These are phyloP conservation scores for Rutstroemia sp. DNA, from an alignment of 2,329 filamentous ascomycete genomes.

Conservation along the genomic window DNA sequence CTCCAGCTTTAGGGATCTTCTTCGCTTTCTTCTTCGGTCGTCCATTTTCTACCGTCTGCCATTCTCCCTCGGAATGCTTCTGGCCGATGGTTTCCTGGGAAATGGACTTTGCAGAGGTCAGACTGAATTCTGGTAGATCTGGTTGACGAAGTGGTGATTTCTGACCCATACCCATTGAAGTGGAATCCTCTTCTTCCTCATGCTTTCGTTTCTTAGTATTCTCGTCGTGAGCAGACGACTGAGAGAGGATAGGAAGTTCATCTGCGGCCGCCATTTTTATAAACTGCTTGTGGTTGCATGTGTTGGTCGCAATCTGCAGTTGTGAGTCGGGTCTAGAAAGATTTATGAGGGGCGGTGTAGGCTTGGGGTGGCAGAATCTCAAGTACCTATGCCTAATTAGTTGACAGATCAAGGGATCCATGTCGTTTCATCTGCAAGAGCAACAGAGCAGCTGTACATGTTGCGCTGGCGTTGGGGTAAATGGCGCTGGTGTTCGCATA, in stretches of 20 bases:
- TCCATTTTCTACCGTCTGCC: slow-evolving; percentile 44
- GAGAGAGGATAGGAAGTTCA: slow-evolving; percentile 24
- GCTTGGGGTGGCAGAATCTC: background rate
- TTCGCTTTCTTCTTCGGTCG: slow-evolving; percentile 51
- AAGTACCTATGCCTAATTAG: background rate
- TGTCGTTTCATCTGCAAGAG: background rate
- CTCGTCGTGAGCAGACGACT: slow-evolving; percentile 17
- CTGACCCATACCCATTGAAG: slow-evolving; percentile 16
- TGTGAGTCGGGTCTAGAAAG: background rate
- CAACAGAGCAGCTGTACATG: too few relatives aligned
- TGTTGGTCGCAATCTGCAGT: slow-evolving; percentile 1
- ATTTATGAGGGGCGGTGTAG: background rate
- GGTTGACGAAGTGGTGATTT: slow-evolving; percentile 21
- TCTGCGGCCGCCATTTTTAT: slow-evolving; percentile 3
- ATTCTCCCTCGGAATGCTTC: slow-evolving; percentile 30
- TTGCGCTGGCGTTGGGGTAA: background rate
- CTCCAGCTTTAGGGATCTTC: slow-evolving; percentile 49
- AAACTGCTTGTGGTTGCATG: background rate
- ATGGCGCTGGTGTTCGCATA: background rate
- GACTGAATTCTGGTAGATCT: slow-evolving; percentile 29
- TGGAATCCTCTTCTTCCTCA: slow-evolving; percentile 15
- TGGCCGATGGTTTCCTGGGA: slow-evolving; percentile 14
- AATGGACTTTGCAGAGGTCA: slow-evolving; percentile 21
- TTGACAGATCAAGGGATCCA: too few relatives aligned
- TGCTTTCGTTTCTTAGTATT: slow-evolving; percentile 27